Base-by-base conservation (phyloP, 2,329 filamentous ascomycete genomes). In the Huntiella decipiens region DNA sequence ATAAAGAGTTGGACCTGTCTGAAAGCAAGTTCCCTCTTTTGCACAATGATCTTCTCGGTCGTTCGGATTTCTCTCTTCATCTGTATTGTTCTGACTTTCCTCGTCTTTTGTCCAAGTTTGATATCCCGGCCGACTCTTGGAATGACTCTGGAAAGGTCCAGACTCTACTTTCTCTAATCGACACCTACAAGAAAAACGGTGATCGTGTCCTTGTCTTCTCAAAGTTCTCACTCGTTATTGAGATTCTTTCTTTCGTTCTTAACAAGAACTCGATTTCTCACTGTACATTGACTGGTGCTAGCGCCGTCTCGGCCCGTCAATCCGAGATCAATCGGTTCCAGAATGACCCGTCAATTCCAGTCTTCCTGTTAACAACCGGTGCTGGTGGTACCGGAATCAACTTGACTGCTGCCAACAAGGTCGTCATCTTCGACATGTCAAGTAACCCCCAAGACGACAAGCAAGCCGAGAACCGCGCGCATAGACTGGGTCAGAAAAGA, bases 391-490 rank as follows among this genome's bases (percentile, higher is more conserved):
- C 88, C 0, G 91, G 91, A 36, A 92, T 98, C 65, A 98, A 98
- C 61, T 65, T 98, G 46, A 91, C 88, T 5, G 83, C 82, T 33
- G 91, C 91, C 4, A 96, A 96, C 66, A 96, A 95, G 63, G 88
- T 98, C 54, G 76, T 98, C 61, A 91, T 98, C 56, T 95, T 96
- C 59, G 91, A 98, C 61, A 82, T 82, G 52, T 84, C 79, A n/a
- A 94, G 95, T 64, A 98, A 98, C 55, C 91, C 91, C 0, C 91
- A 98, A 58, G 88, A 96, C 54, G 91, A 98, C 57, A 78, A 94
- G n/a, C 91, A 98, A 60, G 91, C 91, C 0, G 91, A 96, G 66
- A 96, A 98, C 60, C 79, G 91, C 13, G 91, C 91, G 0, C 91
- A 98, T 62, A 80, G 91, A 11, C 83, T 98, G 6, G 91, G 91